phyloP scores from a whole-genome alignment of 495 filamentous ascomycete species.

The Pyrenopolyporus hunteri region DNA sequence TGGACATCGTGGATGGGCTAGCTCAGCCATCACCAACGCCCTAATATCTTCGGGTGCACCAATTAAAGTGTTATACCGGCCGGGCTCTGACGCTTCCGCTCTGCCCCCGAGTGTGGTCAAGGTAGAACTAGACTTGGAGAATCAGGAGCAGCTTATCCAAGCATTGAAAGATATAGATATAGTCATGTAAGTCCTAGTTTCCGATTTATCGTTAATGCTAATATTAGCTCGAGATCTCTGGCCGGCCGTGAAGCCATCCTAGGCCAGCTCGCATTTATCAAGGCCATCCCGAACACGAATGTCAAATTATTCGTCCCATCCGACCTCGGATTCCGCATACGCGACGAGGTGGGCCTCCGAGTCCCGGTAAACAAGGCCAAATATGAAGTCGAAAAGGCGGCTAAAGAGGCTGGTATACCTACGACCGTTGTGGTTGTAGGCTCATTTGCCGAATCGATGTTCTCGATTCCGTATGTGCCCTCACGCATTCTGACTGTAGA shows the following conservation, averaged over 20 bases:
- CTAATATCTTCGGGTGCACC: slow-evolving; percentile 29
- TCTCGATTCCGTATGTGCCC: slow-evolving; percentile 28
- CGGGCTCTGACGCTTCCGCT: slow-evolving; percentile 32
- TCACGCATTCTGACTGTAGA: neutral
- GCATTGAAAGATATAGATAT: slow-evolving; percentile 35
- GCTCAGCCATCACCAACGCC: slow-evolving; percentile 32
- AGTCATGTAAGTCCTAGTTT: slow-evolving; percentile 23
- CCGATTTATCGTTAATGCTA: neutral
- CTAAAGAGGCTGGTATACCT: slow-evolving; percentile 30
- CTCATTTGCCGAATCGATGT: slow-evolving; percentile 26
- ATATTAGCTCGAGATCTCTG: slow-evolving; percentile 21
- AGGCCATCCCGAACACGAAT: slow-evolving; percentile 31
- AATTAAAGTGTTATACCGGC: slow-evolving; percentile 34
- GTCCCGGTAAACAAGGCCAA: slow-evolving; percentile 33
- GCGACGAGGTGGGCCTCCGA: slow-evolving; percentile 18
- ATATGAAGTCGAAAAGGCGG: slow-evolving; percentile 30
- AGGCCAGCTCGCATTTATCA: slow-evolving; percentile 34
- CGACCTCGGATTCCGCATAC: slow-evolving; percentile 22
- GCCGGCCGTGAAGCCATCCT: slow-evolving; percentile 26
- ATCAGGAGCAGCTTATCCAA: slow-evolving; percentile 17
- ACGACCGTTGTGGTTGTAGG: slow-evolving; percentile 25
- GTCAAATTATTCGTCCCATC: slow-evolving; percentile 40
- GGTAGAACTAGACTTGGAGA: slow-evolving; percentile 28
- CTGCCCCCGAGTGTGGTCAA: slow-evolving; percentile 25
- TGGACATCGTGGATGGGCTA: slow-evolving; percentile 40